phyloP scores from a whole-genome alignment of 495 filamentous ascomycete genomes.

The Aspergillus leporis region DNA sequence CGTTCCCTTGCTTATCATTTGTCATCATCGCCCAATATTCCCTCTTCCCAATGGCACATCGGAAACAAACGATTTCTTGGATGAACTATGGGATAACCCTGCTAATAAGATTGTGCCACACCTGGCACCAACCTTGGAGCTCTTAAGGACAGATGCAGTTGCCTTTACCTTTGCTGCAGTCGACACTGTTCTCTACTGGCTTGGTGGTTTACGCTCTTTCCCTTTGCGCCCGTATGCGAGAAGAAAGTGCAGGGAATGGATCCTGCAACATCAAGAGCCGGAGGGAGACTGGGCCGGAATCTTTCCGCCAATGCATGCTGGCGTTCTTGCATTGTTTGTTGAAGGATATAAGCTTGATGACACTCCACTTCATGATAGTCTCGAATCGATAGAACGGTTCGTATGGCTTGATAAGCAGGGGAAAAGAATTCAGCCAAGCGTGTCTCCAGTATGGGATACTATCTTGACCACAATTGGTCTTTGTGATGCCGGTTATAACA shows the following conservation, averaged over 20 bases:
- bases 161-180: slow-evolving; percentile 24
- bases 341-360: slow-evolving; percentile 29
- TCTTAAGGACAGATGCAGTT: slow-evolving; percentile 18
- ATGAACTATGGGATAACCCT: slow-evolving; percentile 41
- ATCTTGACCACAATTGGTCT: slow-evolving; percentile 35
- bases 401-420: slow-evolving; percentile 24
- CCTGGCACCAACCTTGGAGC: slow-evolving; percentile 9
- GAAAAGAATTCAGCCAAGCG: slow-evolving; percentile 24
- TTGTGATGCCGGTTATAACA: slow-evolving; percentile 24
- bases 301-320: slow-evolving; percentile 32
- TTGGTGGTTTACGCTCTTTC: slow-evolving; percentile 21
- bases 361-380: slow-evolving; percentile 7
- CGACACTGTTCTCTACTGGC: slow-evolving; percentile 25
- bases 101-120: slow-evolving; percentile 32
- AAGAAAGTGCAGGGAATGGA: slow-evolving; percentile 26
- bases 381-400: slow-evolving; percentile 31
- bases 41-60: slow-evolving; percentile 33
- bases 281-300: slow-evolving; percentile 33
- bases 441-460: slow-evolving; percentile 40
- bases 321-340: slow-evolving; percentile 27
- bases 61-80: slow-evolving; percentile 32
- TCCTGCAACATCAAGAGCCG: slow-evolving; percentile 32
- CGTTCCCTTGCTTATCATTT: slow-evolving; percentile 36
- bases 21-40: slow-evolving; percentile 38
- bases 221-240: slow-evolving; percentile 12